Conservation (phyloP, 2,329 filamentous ascomycete genomes). For the Aspergillus sp. region DNA sequence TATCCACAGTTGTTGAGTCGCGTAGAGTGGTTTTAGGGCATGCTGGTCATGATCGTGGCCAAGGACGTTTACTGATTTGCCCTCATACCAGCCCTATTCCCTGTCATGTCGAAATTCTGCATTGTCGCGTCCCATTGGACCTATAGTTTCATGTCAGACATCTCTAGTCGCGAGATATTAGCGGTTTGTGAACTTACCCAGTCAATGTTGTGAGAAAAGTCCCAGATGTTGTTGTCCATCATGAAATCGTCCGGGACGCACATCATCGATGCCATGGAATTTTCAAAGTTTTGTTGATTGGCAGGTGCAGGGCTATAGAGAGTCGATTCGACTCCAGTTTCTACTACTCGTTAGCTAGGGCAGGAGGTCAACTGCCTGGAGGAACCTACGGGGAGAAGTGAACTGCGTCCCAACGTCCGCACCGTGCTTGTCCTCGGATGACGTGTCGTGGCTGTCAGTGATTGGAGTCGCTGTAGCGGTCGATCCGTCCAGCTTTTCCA, state of each 20-base stretch:
- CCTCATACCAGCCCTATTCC: neutral
- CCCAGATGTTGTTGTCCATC: constrained; percentile 1
- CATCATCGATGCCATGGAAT: neutral
- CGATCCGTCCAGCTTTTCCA: neutral
- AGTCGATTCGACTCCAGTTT: neutral
- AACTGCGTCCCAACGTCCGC: neutral
- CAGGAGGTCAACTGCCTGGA: neutral
- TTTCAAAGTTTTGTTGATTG: neutral
- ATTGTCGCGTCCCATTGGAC: constrained; percentile 4
- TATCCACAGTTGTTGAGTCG: neutral
- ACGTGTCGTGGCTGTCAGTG: neutral
- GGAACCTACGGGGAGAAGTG: neutral
- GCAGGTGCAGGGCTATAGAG: no score
- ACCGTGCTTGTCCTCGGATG: neutral
- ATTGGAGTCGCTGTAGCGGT: neutral
- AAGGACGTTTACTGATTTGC: neutral
- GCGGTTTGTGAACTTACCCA: neutral
- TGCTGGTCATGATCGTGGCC: neutral
- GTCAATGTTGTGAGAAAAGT: constrained; percentile 5
- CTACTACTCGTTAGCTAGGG: neutral
- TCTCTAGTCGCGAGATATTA: neutral
- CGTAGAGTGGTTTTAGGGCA: neutral
- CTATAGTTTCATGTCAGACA: neutral
- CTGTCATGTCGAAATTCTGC: neutral
- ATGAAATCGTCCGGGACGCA: neutral